A percentile compares a stretch with the other conserved stretches of the same genome.
Conservation (phyloP, 768 basidiomycete species). For the Boletus vinaceobasis region DNA sequence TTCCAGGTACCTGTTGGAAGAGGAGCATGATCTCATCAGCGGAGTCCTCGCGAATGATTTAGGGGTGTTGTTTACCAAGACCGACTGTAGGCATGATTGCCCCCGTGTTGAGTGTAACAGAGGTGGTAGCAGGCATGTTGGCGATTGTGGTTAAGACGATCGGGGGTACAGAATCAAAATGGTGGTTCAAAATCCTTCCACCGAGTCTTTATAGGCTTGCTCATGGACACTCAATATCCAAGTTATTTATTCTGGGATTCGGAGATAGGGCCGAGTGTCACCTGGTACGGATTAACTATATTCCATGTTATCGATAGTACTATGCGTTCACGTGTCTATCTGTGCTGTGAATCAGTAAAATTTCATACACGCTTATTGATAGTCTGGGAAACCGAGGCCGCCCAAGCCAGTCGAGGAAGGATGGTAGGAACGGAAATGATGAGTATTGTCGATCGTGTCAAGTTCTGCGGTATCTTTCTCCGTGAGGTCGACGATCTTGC, state of each 20-base stretch:
- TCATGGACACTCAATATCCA: background rate
- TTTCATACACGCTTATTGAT: conserved; percentile 23
- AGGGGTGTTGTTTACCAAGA: conserved; percentile 42
- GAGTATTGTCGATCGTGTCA: conserved; percentile 52
- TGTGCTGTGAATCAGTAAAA: background rate
- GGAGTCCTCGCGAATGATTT: background rate
- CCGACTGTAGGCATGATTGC: conserved; percentile 73
- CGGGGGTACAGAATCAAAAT: background rate
- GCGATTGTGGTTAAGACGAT: background rate
- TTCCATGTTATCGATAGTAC: background rate
- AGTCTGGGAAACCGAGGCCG: conserved; percentile 55
- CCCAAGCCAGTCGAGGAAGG: conserved; percentile 64
- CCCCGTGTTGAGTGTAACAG: conserved; percentile 71
- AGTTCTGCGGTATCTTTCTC: conserved; percentile 58
- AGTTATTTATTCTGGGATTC: conserved; percentile 6
- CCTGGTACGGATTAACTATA: background rate
- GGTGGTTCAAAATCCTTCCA: background rate
- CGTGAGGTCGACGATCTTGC: conserved; percentile 54
- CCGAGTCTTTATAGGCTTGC: conserved; percentile 3
- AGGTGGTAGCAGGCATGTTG: conserved; percentile 47
- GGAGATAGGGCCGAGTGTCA: background rate
- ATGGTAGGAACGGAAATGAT: conserved; percentile 58
- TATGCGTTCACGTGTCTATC: background rate
- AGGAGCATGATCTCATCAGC: background rate
- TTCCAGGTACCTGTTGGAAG: conserved; percentile 70